Conservation (phyloP, 495 filamentous ascomycete species). For the Penicillium soppii region DNA sequence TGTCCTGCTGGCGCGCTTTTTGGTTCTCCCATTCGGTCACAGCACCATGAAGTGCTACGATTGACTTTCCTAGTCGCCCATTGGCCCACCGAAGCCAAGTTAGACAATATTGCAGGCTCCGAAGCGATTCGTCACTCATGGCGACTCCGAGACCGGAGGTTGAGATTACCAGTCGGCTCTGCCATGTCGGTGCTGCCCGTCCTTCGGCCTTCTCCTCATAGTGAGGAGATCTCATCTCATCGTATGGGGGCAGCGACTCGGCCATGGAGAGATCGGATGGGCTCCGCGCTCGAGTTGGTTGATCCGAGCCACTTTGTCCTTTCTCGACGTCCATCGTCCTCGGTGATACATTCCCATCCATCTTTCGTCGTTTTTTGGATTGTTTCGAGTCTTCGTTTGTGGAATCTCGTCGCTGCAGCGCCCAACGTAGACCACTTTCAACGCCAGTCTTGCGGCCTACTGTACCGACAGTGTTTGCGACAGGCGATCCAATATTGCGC, state of each 20-base stretch:
- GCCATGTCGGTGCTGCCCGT: constrained; percentile 58
- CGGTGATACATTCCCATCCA: constrained; percentile 39
- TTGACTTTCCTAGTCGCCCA: constrained; percentile 65
- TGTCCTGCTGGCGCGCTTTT: constrained; percentile 19
- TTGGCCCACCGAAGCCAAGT: constrained; percentile 75
- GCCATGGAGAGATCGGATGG: constrained; percentile 51
- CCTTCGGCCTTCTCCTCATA: constrained; percentile 53
- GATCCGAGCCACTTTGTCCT: constrained; percentile 14
- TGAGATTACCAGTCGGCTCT: constrained; percentile 73
- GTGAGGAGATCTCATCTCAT: constrained; percentile 68
- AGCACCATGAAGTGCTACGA: constrained; percentile 64
- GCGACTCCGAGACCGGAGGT: constrained; percentile 84
- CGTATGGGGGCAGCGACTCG: constrained; percentile 77
- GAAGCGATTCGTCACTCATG: constrained; percentile 79
- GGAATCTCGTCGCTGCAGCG: constrained; percentile 52
- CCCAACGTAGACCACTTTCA: constrained; percentile 78
- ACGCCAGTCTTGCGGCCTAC: constrained; percentile 81
- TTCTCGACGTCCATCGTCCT: constrained; percentile 42
- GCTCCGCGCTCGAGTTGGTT: constrained; percentile 28
- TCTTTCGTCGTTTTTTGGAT: constrained; percentile 62
- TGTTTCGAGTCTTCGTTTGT: constrained; percentile 39
- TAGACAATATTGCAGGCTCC: constrained; percentile 74
- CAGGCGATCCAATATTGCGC: constrained; percentile 72
- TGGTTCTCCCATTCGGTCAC: constrained; percentile 71
- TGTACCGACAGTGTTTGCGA: constrained; percentile 78